These are phyloP conservation scores for Naumovozyma dairenensis DNA, from an alignment of 805 yeast species.

Conservation along the genomic window DNA sequence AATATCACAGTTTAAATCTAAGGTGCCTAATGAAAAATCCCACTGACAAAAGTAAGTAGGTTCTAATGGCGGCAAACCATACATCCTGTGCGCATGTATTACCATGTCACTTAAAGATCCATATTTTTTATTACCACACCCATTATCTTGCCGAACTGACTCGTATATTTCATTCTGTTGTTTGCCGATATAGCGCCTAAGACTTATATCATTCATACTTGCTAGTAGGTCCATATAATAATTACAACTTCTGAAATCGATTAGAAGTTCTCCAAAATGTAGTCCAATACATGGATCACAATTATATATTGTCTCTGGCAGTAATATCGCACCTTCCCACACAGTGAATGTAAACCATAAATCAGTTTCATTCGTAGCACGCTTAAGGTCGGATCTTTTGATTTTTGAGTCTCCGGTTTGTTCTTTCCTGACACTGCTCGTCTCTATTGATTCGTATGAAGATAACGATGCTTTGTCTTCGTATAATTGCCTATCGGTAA, in stretches of 20 bases:
- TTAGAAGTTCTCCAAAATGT: constrained; percentile 53
- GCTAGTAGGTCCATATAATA: constrained; percentile 90
- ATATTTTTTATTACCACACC: constrained; percentile 7
- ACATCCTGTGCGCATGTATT: constrained; percentile 83
- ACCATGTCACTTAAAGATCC: constrained; percentile 37
- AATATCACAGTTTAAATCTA: constrained; percentile 43
- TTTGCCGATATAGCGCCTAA: constrained; percentile 10
- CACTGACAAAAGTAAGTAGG: constrained; percentile 86
- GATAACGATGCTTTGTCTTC: constrained; percentile 1
- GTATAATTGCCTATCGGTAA: too few species aligned
- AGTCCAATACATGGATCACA: constrained; percentile 51
- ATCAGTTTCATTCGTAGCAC: constrained; percentile 66
- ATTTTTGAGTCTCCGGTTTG: constrained; percentile 1
- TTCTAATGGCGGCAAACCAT: constrained; percentile 83
- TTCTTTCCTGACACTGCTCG: background rate
- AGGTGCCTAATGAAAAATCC: constrained; percentile 64
- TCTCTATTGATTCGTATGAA: constrained; percentile 1
- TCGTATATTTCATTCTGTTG: constrained; percentile 17
- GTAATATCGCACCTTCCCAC: constrained; percentile 54
- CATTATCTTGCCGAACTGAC: constrained; percentile 24
- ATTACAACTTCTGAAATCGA: constrained; percentile 79
- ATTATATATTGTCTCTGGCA: constrained; percentile 69
- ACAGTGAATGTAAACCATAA: constrained; percentile 64
- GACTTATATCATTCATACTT: constrained; percentile 28
- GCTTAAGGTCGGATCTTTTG: constrained; percentile 24